These are phyloP conservation scores for Taphrina pruni DNA, from an alignment of 1,139 yeast species.

Conservation along the genomic window DNA sequence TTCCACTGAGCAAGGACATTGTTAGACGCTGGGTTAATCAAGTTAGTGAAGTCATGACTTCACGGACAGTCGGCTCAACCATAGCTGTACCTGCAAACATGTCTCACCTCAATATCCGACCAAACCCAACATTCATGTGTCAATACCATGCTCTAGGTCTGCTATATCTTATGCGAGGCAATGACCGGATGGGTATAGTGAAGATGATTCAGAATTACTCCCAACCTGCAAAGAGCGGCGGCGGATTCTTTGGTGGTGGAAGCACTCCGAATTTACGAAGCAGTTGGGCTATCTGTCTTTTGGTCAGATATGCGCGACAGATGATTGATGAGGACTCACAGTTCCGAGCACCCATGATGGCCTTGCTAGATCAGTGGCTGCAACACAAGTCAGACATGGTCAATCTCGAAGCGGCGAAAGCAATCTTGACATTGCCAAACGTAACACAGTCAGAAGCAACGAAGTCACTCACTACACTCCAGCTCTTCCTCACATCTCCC, in stretches of 20 bases:
- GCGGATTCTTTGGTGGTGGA: constrained; percentile 30
- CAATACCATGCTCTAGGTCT: constrained; percentile 96
- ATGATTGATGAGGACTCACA: constrained; percentile 63
- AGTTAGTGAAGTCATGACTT: constrained; percentile 81
- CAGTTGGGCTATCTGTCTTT: constrained; percentile 75
- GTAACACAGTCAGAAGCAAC: constrained; percentile 68
- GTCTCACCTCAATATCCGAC: constrained; percentile 41
- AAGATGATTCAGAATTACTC: constrained; percentile 80
- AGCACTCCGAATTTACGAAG: constrained; percentile 52
- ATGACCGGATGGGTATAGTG: constrained; percentile 92
- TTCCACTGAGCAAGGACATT: constrained; percentile 88
- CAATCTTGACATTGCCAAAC: constrained; percentile 68
- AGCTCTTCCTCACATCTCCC: constrained; percentile 81
- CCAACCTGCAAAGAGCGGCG: constrained; percentile 30
- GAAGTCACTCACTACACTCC: constrained; percentile 70
- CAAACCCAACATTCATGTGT: constrained; percentile 66
- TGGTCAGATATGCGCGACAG: constrained; percentile 80
- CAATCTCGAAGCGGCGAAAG: constrained; percentile 89
- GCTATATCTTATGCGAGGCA: constrained; percentile 83
- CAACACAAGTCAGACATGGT: constrained; percentile 88
- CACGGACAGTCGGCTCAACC: constrained; percentile 58
- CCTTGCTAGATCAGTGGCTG: constrained; percentile 71
- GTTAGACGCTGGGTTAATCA: constrained; percentile 94
- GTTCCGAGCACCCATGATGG: constrained; percentile 58
- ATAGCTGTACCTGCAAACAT: constrained; percentile 39